Evolutionary conservation across 1,139 yeast species (phyloP), one percentile per base, ranked within the genome.

Genomic region (Ashbya aceris): DNA sequence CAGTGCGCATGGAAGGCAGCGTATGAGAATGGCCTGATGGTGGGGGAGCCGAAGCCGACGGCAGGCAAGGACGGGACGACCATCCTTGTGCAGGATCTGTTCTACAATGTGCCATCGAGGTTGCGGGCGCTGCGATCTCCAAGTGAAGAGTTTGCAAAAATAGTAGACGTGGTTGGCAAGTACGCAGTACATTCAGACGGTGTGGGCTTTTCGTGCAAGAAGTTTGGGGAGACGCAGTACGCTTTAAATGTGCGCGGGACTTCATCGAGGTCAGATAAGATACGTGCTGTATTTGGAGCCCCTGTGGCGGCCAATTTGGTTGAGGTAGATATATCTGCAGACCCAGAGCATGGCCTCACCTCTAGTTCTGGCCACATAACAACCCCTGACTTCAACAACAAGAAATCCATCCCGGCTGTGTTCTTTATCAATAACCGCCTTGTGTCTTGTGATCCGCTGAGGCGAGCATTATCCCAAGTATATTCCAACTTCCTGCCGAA

Each of bases 11-110:
- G 69, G 73, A 78, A 70, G 49, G 85, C 82, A 0, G 67, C 64
- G 23, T 89, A 80, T 55, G 47, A 71, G 1, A 78, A 79, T 47
- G 96, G 96, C 1, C 70, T 68, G 33, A 60, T 83, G 49, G 47
- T 58, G 1, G 62, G 56, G 23, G 76, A 71, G 0, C 85, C 93
- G 0, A 74, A 74, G 49, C 87, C 96, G 0, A 71, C 76, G 1
- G 98, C 98, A 0, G 97, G 97, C 0, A 80, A 76, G 47, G 73
- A 71, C 37, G 99, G 99, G 0, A 91, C 98, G 0, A 87, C 81
- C 47, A 74, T 93, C 33, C 64, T 74, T 0, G 95, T 87, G 5
- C 96, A 87, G 57, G 96, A 91, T 58, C 67, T 93, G 45, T 93
- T 93, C 56, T 93, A 82, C 64, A 93, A 91, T 56, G 76, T 83